A percentile compares a stretch with the other conserved stretches of the same genome.
Evolutionary conservation across 2,329 filamentous ascomycete genomes (phyloP).

Genomic region (Coniochaeta sp.): DNA sequence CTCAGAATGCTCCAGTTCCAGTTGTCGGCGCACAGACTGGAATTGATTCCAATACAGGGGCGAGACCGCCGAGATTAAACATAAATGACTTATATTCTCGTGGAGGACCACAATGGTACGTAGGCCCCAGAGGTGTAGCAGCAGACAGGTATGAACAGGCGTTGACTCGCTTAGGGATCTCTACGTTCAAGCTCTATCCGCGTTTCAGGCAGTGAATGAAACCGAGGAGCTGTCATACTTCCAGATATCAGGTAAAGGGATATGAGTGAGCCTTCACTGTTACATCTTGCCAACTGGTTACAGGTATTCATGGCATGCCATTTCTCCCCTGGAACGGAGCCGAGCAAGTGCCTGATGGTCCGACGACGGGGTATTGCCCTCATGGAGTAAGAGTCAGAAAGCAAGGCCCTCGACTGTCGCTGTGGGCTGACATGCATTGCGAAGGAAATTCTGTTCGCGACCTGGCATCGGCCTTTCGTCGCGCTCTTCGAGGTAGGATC

Average conservation of each 20-base stretch:
- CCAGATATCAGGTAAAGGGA: constrained; percentile 34
- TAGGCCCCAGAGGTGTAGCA: background rate
- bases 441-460: constrained; percentile 40
- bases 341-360: constrained; percentile 24
- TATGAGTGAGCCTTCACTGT: background rate
- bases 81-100: constrained; percentile 37
- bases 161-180: constrained; percentile 32
- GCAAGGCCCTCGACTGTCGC: background rate
- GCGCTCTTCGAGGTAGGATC: constrained; percentile 43
- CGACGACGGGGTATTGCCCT: constrained; percentile 33
- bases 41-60: constrained; percentile 26
- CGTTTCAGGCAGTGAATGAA: constrained; percentile 32
- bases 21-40: constrained; percentile 30
- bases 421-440: background rate
- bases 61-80: constrained; percentile 35
- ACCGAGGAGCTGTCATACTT: constrained; percentile 41
- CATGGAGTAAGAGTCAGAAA: constrained; percentile 30
- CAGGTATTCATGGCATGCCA: constrained; percentile 34
- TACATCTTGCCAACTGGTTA: background rate
- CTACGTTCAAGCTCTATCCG: constrained; percentile 36
- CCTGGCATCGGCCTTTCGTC: constrained; percentile 51
- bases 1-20: constrained; percentile 10
- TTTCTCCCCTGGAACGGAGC: constrained; percentile 31
- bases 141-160: background rate
- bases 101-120: constrained; percentile 36